Evolutionary conservation across 129 eudicot genomes (phyloP), one percentile per base, ranked within the genome.

Genomic region (Artemisia argyi): DNA sequence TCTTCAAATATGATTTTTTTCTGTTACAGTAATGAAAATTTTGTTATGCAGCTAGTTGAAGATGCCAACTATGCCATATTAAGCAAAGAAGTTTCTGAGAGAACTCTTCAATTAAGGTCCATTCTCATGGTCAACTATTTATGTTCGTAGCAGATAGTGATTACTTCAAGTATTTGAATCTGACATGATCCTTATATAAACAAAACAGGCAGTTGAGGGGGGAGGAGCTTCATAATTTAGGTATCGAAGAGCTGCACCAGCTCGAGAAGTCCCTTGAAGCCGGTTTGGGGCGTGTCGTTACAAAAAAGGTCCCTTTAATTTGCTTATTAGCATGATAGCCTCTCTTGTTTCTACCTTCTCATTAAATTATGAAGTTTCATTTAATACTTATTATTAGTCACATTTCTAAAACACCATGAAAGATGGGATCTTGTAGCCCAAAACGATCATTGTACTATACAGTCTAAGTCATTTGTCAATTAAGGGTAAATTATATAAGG

Each of bases 201-300:
- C 65, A 74, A 80, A 46, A 69, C 77, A 93, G 98, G 86, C 91
- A 79, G 68, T 85, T 93, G 96, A 87, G 98, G 58, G 98, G 98
- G 15, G 98, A 93, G 80, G 97, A 93, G 73, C 97, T 93, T 54
- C 96, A 75, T 73, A 85, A 79, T 48, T 75, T 93, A 64, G 75
- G 76, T 55, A 84, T 93, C 35, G 93, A 90, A 44, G 98, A 93
- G 59, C 77, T 93, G 72, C 97, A 83, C 73, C 70, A 84, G 55
- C 82, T 93, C 53, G 98, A 93, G 81, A 82, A 71, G 79, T 80
- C 96, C 53, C 90, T 93, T 68, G 98, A 93, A 75, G 52, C 79
- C 39, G 97, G 98, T 59, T 78, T 93, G 75, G 81, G 85, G 60
- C 89, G 86, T 9, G 95, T 93, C 2, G 86, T 93, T 8, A 83